These are phyloP conservation scores for Leccinum fibrillosum DNA, from an alignment of 768 basidiomycete species.

Conservation along the genomic window DNA sequence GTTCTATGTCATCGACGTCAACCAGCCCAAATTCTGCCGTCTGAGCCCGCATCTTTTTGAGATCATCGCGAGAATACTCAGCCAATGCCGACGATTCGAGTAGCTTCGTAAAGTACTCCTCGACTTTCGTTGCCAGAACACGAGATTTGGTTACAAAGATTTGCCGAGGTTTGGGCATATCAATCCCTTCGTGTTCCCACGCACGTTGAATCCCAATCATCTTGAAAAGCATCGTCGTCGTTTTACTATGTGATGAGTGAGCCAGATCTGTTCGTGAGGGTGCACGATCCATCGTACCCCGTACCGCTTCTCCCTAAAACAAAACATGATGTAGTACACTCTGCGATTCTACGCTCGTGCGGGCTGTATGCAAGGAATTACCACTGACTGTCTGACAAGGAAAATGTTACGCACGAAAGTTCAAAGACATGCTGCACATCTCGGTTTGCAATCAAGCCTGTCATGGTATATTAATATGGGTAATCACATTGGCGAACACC, in stretches of 20 bases:
- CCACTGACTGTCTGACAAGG: slow-evolving; percentile 11
- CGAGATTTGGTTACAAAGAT: slow-evolving; percentile 72
- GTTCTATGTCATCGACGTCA: slow-evolving; percentile 34
- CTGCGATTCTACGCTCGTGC: slow-evolving; percentile 54
- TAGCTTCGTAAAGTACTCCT: slow-evolving; percentile 59
- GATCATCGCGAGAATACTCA: slow-evolving; percentile 36
- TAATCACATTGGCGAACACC: neutral
- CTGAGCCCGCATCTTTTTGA: slow-evolving; percentile 28
- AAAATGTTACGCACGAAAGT: slow-evolving; percentile 16
- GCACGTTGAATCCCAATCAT: slow-evolving; percentile 67
- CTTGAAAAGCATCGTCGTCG: slow-evolving; percentile 74
- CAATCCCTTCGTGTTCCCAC: slow-evolving; percentile 35
- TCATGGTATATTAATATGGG: neutral
- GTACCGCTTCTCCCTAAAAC: slow-evolving; percentile 73
- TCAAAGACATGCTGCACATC: slow-evolving; percentile 29
- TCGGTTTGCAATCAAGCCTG: slow-evolving; percentile 24
- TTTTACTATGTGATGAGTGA: slow-evolving; percentile 47
- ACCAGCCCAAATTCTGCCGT: slow-evolving; percentile 25
- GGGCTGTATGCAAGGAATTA: slow-evolving; percentile 26
- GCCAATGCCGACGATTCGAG: slow-evolving; percentile 41
- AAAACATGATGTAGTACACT: slow-evolving; percentile 58
- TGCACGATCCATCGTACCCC: slow-evolving; percentile 41
- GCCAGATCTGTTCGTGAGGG: neutral
- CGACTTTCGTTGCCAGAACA: slow-evolving; percentile 65
- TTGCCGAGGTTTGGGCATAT: slow-evolving; percentile 53